Evolutionary conservation across 768 basidiomycete genomes (phyloP), one percentile per base, ranked within the genome.

Genomic region (Pluteus cervinus): DNA sequence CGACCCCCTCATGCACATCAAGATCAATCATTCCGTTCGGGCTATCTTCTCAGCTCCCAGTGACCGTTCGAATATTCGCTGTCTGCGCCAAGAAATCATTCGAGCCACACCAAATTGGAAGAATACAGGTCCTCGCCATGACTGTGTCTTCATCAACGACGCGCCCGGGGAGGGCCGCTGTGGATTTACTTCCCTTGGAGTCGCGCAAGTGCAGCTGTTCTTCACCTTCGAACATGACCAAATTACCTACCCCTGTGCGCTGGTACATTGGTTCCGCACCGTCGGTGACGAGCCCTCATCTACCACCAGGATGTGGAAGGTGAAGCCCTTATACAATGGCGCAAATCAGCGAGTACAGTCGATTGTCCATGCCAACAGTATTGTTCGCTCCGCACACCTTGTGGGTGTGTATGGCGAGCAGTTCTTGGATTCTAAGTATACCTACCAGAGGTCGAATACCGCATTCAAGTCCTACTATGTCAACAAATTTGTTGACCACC

Each of bases 41-140:
- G 52, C 62, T 2, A 42, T 31, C 1, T 64, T 55, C 36, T 56
- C 52, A 42, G 56, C 63, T 7, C 63, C 65, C 12, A 67, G 65
- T 48, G 52, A 66, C 25, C 36, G 44, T 17, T 57, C 47, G 29
- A 59, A 62, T 4, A 39, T 53, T 25, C 36, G 51, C 3, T 50
- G 61, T 4, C 50, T 58, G 57, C 30, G 40, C 14, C 43, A 41
- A 14, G 57, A 64, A 38, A 41, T 40, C 5, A 64, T 68, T 21
- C 41, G 52, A 1, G 44, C 57, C 0, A 56, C 44, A 7, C 48
- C 44, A 11, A 38, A 38, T 1, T 67, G 63, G 62, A 45, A 46
- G 12, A 44, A 44, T 7, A 52, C 47, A 1, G 25, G 42, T 15
- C 29, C 52, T 14, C 39, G 53, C 1, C 43, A 53, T 35, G 62